Evolutionary conservation across 257 asterid genomes (phyloP).

Genomic region (Lithospermum erythrorhizon): DNA sequence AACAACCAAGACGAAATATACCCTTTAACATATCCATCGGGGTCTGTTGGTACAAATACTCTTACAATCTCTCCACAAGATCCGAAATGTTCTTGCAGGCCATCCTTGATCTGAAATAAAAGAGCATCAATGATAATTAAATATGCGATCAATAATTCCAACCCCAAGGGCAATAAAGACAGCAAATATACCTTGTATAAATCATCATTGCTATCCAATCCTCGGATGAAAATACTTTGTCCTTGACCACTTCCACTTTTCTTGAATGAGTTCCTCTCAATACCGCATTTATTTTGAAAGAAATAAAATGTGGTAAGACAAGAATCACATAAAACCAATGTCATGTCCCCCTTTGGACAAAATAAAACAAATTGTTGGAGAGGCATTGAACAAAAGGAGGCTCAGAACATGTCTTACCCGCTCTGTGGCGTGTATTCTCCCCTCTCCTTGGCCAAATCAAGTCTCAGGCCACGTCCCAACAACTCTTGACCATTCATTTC

Average conservation of each 20-base stretch:
- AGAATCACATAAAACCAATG: neutral
- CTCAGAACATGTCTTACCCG: constrained; percentile 31
- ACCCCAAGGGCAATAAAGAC: neutral
- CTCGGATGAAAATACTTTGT: constrained; percentile 47
- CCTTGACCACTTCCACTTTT: constrained; percentile 28
- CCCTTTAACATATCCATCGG: constrained; percentile 54
- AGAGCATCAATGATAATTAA: neutral
- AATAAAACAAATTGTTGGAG: neutral
- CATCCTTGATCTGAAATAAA: constrained; percentile 46
- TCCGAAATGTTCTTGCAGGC: constrained; percentile 54
- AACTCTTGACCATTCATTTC: constrained; percentile 60
- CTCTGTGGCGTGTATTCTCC: constrained; percentile 44
- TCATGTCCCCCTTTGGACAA: neutral
- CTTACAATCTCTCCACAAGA: constrained; percentile 66
- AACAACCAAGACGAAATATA: constrained; percentile 7
- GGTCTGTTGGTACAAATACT: constrained; percentile 49
- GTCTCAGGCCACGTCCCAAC: constrained; percentile 55
- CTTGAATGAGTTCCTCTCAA: constrained; percentile 34
- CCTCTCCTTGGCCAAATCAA: constrained; percentile 59
- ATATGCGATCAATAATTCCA: neutral
- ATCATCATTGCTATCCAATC: constrained; percentile 36
- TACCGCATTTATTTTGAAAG: constrained; percentile 18
- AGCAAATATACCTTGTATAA: constrained; percentile 39
- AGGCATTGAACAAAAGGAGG: neutral
- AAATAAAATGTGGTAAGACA: neutral